phyloP scores from a whole-genome alignment of 2,329 filamentous ascomycete species.

The Paecilomyces formosus region DNA sequence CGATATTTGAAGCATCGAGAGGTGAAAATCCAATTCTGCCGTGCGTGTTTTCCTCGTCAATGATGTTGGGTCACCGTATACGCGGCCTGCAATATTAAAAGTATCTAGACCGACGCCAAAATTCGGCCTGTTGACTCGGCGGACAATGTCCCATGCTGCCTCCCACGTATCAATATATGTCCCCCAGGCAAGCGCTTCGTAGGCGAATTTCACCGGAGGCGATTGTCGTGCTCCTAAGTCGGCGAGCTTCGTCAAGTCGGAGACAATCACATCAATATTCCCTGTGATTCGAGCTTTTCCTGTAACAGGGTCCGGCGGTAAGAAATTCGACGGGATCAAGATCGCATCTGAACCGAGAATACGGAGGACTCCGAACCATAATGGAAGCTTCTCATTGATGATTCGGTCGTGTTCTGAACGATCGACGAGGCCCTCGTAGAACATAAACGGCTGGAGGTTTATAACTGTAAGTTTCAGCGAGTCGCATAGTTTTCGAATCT shows the following conservation, averaged over 20 bases:
- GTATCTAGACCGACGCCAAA: constrained; percentile 71
- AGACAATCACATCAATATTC: constrained; percentile 48
- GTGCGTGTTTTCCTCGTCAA: constrained; percentile 38
- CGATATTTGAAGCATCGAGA: constrained; percentile 51
- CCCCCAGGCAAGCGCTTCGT: constrained; percentile 66
- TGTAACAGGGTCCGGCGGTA: constrained; percentile 20
- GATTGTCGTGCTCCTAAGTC: constrained; percentile 53
- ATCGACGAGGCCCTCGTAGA: constrained; percentile 64
- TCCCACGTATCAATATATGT: constrained; percentile 66
- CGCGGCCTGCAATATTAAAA: constrained; percentile 65
- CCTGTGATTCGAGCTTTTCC: constrained; percentile 34
- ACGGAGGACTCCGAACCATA: constrained; percentile 59
- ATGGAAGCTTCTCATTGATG: constrained; percentile 49
- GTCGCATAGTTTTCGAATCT: constrained; percentile 43
- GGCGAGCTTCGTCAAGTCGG: constrained; percentile 55
- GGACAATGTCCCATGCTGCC: constrained; percentile 60
- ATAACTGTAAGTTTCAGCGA: constrained; percentile 10
- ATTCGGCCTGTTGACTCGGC: constrained; percentile 57
- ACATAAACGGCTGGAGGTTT: constrained; percentile 64
- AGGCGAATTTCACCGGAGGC: constrained; percentile 58
- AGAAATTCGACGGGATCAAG: constrained; percentile 61
- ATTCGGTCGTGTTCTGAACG: constrained; percentile 48
- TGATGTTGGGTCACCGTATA: constrained; percentile 60
- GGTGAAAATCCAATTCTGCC: constrained; percentile 45
- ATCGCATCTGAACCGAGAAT: constrained; percentile 61